Evolutionary conservation across 177 flowering plant genomes (phyloP), one percentile per base, ranked within the genome.

Genomic region (Telopea speciosissima): DNA sequence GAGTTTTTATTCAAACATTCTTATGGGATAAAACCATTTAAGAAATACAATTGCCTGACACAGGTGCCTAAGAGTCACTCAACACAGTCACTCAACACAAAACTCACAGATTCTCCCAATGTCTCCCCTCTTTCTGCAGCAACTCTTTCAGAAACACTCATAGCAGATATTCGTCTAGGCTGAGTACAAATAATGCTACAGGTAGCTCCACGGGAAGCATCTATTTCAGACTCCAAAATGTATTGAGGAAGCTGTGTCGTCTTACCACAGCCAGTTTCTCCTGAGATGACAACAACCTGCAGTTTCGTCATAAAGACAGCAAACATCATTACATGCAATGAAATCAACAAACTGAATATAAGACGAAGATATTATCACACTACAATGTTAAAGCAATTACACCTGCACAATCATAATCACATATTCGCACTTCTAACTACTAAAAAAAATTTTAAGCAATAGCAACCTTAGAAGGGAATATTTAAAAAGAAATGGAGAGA

Each of bases 221-320:
- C 90, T 68, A 90, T 85, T 78, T 93, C 93, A 64, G 98, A 88
- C 80, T 95, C 99, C 72, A 95, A 77, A 66, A 95, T 91, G 67
- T 85, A 93, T 74, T 95, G 99, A n/a, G 99, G 98, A 82, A 95
- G 83, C 77, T 93, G 99, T 26, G 98, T 95, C 28, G 99, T 93
- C 83, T 95, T 95, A 68, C 99, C 99, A 87, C 99, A 95, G 56
- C 99, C 99, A 80, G 99, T 95, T 84, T 90, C 96, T 79, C 99
- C 99, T 45, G 99, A 95, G 76, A 95, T 79, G 56, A 95, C 81
- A 65, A 91, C 81, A 33, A 95, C 95, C 99, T 95, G 85, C 26
- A 75, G 33, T 79, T 64, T 61, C 49, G 74, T 68, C 52, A 80
- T 26, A 77, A 25, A 45, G 26, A 63, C 42, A 8, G 17, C 33